phyloP scores from a whole-genome alignment of 2,329 filamentous ascomycete species.

The Akanthomyces muscarius region DNA sequence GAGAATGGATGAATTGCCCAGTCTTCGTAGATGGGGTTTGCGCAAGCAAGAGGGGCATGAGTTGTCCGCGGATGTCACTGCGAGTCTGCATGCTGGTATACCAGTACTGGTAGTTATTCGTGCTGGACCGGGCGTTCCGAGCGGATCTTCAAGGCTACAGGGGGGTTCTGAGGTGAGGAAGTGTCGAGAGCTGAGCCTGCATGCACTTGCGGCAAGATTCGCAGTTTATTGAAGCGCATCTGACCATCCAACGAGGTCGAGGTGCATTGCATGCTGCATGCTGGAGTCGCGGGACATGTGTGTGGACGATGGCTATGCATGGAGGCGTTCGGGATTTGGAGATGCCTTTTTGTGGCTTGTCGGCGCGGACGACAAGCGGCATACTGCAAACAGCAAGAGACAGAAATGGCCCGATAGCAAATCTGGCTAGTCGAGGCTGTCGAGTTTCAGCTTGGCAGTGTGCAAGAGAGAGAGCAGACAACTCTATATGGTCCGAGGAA shows the following conservation, averaged over 20 bases:
- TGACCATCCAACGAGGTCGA: background rate
- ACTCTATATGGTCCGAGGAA: background rate
- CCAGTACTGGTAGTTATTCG: background rate
- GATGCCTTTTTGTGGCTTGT: background rate
- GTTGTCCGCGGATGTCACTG: background rate
- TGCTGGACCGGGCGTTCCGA: constrained; percentile 4
- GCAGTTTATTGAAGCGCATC: background rate
- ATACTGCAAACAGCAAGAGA: constrained; percentile 1
- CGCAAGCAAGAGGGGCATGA: background rate
- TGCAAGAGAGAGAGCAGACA: background rate
- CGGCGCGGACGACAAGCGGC: background rate
- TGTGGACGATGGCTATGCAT: background rate
- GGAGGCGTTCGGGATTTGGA: background rate
- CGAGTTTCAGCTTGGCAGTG: constrained; percentile 1
- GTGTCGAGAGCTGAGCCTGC: background rate
- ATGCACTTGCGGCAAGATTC: background rate
- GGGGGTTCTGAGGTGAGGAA: background rate
- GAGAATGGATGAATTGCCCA: too few relatives aligned
- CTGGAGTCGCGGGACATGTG: background rate
- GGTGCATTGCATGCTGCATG: constrained; percentile 1
- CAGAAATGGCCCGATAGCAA: background rate
- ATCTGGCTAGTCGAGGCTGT: background rate
- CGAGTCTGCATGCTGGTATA: too few relatives aligned
- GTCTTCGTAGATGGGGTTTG: background rate
- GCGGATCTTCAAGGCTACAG: background rate